Conservation (phyloP, 2,329 filamentous ascomycete species). For the Apiospora marii region DNA sequence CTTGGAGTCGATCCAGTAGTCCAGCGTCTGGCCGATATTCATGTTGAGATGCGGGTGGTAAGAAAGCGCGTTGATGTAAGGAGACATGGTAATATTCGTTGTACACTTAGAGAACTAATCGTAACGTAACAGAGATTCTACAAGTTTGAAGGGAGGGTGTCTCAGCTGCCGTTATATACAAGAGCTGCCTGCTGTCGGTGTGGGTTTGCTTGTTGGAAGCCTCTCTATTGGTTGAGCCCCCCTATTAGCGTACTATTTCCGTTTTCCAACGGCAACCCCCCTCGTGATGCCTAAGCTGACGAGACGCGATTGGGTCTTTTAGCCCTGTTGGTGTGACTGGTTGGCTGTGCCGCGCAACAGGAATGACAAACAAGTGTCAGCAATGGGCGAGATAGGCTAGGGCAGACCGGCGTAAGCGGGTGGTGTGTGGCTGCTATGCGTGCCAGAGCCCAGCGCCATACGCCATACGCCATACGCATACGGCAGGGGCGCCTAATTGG, state of each 20-base stretch:
- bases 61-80: neutral
- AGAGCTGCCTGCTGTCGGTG: neutral
- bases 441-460: no score
- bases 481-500: neutral
- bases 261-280: neutral
- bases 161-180: neutral
- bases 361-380: neutral
- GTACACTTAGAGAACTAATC: neutral
- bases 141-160: neutral
- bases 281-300: conserved; percentile 3
- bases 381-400: neutral
- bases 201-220: neutral
- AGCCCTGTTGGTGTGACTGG: neutral
- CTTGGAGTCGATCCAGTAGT: neutral
- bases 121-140: neutral
- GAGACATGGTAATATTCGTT: neutral
- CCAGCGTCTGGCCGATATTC: neutral
- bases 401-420: neutral
- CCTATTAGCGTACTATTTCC: conserved; percentile 1
- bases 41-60: neutral
- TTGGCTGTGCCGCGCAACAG: neutral
- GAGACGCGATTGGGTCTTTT: neutral
- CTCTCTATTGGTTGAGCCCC: neutral
- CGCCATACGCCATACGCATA: neutral
- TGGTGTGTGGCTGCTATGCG: neutral